Base-by-base conservation (phyloP, 2,329 filamentous ascomycete genomes). In the Alternaria dauci region DNA sequence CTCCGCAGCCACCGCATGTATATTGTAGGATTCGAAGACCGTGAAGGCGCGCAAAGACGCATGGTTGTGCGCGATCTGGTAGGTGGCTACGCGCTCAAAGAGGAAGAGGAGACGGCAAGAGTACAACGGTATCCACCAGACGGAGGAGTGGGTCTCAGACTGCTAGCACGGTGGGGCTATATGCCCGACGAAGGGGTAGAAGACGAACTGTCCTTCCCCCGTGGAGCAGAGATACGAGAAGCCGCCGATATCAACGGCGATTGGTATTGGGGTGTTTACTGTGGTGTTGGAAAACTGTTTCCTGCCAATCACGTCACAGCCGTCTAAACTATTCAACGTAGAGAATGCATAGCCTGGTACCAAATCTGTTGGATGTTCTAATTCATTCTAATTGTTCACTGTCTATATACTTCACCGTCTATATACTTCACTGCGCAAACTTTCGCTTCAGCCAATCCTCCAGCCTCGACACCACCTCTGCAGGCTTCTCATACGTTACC, bases 191-290 rank as follows among this genome's bases (percentile, higher is more conserved):
- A 84, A 0, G 83, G 80, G 0, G 86, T 86, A 1, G 83, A 82
- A 20, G 91, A 97, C 74, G 94, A 98, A 79, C 80, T 98, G 41
- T 78, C 89, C 63, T 97, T 98, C 69, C 94, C 94, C 0, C 89
- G 88, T 52, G 89, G 91, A 9, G 93, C 94, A 0, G 91, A 95
- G 77, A 86, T 98, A 14, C 85, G 85, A 7, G 94, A 98, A 80
- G 88, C 91, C 38, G 90, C 94, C 75, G 91, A 95, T 76, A 88
- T 96, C 48, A 97, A 97, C 76, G 91, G 90, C 18, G 93, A 97
- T 76, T 98, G 94, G 94, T 93, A 86, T 72, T 91, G 90, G 80
- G 94, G 94, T 0, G 88, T 88, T 28, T 97, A 96, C 82, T 93
- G 93, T 80, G 93, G 93, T 0, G 82, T 81, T 25, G 89, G 87